Evolutionary conservation across 2,329 filamentous ascomycete species (phyloP).

Genomic region (Hypocrella siamensis): DNA sequence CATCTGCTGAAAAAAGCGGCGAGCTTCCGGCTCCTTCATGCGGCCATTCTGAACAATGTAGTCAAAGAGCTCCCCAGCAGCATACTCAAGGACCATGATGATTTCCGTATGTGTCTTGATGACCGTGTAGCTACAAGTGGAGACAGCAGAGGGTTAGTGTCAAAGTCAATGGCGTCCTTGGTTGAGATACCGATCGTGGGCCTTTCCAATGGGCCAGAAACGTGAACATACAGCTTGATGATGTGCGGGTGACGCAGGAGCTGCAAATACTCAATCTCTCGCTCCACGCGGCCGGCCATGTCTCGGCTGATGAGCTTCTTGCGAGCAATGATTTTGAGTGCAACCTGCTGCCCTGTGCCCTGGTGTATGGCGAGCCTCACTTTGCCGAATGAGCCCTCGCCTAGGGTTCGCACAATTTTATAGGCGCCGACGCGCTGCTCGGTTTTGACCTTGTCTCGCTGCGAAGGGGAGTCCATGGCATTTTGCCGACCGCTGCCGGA

Average conservation of each 20-base stretch:
- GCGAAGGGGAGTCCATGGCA: slow-evolving; percentile 17
- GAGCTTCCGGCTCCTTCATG: slow-evolving; percentile 82
- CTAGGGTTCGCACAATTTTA: slow-evolving; percentile 75
- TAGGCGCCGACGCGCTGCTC: slow-evolving; percentile 87
- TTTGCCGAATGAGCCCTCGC: slow-evolving; percentile 96
- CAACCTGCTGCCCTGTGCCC: slow-evolving; percentile 86
- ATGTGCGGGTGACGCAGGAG: slow-evolving; percentile 92
- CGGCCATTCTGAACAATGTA: slow-evolving; percentile 92
- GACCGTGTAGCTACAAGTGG: slow-evolving; percentile 68
- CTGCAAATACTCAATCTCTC: slow-evolving; percentile 96
- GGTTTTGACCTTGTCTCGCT: slow-evolving; percentile 37
- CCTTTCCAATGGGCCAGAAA: too few relatives aligned
- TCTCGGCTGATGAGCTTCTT: slow-evolving; percentile 94
- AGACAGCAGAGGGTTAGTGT: too few relatives aligned
- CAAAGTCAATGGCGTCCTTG: too few relatives aligned
- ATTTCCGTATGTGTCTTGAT: slow-evolving; percentile 92
- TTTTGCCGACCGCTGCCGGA: slow-evolving; percentile 13
- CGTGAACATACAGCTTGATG: slow-evolving; percentile 69
- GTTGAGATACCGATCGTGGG: too few relatives aligned
- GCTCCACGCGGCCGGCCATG: slow-evolving; percentile 94
- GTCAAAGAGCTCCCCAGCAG: slow-evolving; percentile 91
- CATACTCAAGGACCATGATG: slow-evolving; percentile 98
- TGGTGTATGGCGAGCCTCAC: slow-evolving; percentile 93
- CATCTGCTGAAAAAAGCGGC: slow-evolving; percentile 98
- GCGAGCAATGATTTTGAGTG: slow-evolving; percentile 91